Evolutionary conservation across 306 rosid species (phyloP).

Genomic region (Amphicarpaea edgeworthii): DNA sequence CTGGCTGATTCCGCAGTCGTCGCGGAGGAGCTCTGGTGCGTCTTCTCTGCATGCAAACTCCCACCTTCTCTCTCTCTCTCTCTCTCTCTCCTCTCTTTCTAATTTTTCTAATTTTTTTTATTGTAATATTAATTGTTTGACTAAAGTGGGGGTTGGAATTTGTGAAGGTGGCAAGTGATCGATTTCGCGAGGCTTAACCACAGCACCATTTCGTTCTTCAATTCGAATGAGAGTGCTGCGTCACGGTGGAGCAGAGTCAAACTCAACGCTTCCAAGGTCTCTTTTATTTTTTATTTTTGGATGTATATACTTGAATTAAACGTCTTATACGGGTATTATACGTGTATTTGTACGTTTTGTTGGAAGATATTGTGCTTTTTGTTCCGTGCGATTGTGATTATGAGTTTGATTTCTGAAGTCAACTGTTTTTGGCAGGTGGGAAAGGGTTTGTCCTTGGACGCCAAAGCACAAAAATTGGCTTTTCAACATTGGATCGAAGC

Average conservation of each 20-base stretch:
- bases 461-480: slow-evolving; percentile 91
- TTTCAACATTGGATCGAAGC: slow-evolving; percentile 99
- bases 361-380: slow-evolving; percentile 3
- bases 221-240: slow-evolving; percentile 69
- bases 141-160: slow-evolving; percentile 24
- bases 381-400: not conserved
- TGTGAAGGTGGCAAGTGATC: slow-evolving; percentile 86
- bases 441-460: slow-evolving; percentile 82
- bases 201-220: slow-evolving; percentile 88
- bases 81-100: too few relatives aligned
- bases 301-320: not conserved
- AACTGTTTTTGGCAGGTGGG: slow-evolving; percentile 74
- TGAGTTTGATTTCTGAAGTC: slow-evolving; percentile 40
- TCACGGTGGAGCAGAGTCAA: slow-evolving; percentile 75
- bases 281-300: not conserved
- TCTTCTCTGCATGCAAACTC: slow-evolving; percentile 33
- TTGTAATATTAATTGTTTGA: too few relatives aligned
- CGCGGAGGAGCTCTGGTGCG: slow-evolving; percentile 88
- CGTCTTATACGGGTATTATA: slow-evolving; percentile 15
- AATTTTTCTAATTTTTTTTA: too few relatives aligned
- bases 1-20: slow-evolving; percentile 95
- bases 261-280: slow-evolving; percentile 84
- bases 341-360: slow-evolving; percentile 1
- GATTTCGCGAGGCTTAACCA: slow-evolving; percentile 71
- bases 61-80: not conserved